Base-by-base conservation (phyloP, 2,329 filamentous ascomycete species). In the Botrytis hyacinthi region DNA sequence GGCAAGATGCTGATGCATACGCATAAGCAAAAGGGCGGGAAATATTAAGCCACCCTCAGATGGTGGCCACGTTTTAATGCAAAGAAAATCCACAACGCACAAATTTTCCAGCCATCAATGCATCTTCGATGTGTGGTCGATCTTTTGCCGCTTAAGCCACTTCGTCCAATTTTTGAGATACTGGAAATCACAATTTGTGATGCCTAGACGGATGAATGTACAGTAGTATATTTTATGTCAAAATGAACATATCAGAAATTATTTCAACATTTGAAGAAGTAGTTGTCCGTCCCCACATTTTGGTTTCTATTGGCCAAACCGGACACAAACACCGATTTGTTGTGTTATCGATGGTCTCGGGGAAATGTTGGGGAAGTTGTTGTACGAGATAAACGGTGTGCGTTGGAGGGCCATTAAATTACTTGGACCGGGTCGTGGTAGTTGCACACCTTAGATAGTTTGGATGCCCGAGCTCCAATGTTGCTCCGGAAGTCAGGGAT, bases 11-110 rank as follows among this genome's bases (percentile, higher is more conserved):
- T 51, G 26, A 51, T 37, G 46, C 63, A 67, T 46, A 67, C 10
- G 40, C 26, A 54, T 42, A 57, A 68, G 65, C 48, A 42, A 68
- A 42, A 40, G 16, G 37, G 35, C 65, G 46, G 65, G 48, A 67
- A 37, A 54, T 40, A 67, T 67, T 54, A 54, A 67, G 65, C 32
- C 46, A 68, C 65, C 35, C 54, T 22, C 26, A 54, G 26, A 48
- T 68, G 35, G 16, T 68, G 35, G 65, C 65, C 48, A 54, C 65
- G 65, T 68, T 68, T 68, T 40, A 40, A 67, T 67, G 65, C 46
- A 66, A 66, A 66, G 44, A 37, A 67, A 67, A 67, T 67, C 63
- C 62, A 32, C 42, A 66, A 67, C 26, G 35, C 60, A 67, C 63
- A 37, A 37, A 18, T 54, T 40, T n/a, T 54, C 32, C 32, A 37